These are phyloP conservation scores for Fraxinus sp. DNA, from an alignment of 305 asterid genomes.

Conservation along the genomic window DNA sequence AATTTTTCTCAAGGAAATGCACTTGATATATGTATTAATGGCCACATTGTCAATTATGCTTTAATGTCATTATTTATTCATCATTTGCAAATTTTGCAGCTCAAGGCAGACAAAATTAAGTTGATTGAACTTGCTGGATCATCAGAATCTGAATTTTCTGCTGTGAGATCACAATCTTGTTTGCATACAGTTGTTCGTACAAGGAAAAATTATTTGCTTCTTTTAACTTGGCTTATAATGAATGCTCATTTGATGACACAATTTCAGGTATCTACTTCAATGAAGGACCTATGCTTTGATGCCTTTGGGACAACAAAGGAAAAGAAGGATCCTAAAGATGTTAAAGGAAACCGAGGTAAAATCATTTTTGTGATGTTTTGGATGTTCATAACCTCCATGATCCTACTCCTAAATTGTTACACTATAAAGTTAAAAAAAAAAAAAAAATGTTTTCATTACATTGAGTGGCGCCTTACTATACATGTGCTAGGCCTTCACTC, in stretches of 20 bases:
- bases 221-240: background rate
- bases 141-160: slow-evolving; percentile 81
- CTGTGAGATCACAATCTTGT: slow-evolving; percentile 39
- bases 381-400: background rate
- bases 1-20: background rate
- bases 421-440: slow-evolving; percentile 38
- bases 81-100: slow-evolving; percentile 42
- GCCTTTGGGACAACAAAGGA: slow-evolving; percentile 70
- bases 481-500: background rate
- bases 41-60: background rate
- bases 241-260: slow-evolving; percentile 7
- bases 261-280: slow-evolving; percentile 76
- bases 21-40: background rate
- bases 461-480: background rate
- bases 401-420: background rate
- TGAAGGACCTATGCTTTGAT: slow-evolving; percentile 84
- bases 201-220: background rate
- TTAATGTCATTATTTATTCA: slow-evolving; percentile 7
- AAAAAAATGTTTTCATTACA: background rate
- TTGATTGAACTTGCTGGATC: slow-evolving; percentile 86
- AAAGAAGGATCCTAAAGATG: slow-evolving; percentile 68
- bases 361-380: background rate
- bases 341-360: slow-evolving; percentile 89
- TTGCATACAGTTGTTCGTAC: background rate
- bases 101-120: slow-evolving; percentile 81